Evolutionary conservation across 2,329 filamentous ascomycete genomes (phyloP), one percentile per base, ranked within the genome.

Genomic region (Plectosphaerella cucumerina): DNA sequence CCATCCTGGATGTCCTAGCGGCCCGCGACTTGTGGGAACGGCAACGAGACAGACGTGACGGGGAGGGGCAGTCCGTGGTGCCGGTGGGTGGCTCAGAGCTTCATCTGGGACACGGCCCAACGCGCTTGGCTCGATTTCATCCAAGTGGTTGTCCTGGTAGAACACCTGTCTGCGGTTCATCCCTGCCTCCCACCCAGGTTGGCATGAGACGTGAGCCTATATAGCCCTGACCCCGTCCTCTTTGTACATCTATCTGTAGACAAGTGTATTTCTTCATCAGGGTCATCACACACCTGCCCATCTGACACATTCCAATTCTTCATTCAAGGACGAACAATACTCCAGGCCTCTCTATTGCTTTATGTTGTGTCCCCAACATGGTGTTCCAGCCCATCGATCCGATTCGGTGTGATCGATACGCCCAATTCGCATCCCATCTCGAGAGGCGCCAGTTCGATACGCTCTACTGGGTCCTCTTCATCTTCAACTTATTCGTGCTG

Each of bases 391-490:
- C 54, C 12, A 48, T 54, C 22, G 63, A 65, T 47, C 58, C 58
- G 2, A 62, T 61, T 34, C 62, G 71, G 15, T 74, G 71, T 53
- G 48, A 57, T 21, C 58, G 65, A 39, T 75, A 75, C 58, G 75
- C 75, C 34, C 59, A 64, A 42, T 78, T 78, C 57, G 72, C 75
- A 23, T 62, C 68, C 6, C 60, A 71, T 52, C 61, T 78, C 53
- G 65, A 64, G 11, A 59, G 70, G 48, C 61, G 63, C 58, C 65
- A 77, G 55, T 75, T 76, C 53, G 71, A 73, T 54, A 58, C 70
- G 12, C 62, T 77, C 21, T 78, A 76, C 62, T 78, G 74, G 74
- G 55, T 60, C 11, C 53, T 78, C 47, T 78, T 78, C 56, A 56
- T 69, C 21, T 59, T 66, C 17, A 76, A 77, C 48, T 56, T 78